Conservation (phyloP, 129 eudicot genomes). For the Dittrichia graveolens region DNA sequence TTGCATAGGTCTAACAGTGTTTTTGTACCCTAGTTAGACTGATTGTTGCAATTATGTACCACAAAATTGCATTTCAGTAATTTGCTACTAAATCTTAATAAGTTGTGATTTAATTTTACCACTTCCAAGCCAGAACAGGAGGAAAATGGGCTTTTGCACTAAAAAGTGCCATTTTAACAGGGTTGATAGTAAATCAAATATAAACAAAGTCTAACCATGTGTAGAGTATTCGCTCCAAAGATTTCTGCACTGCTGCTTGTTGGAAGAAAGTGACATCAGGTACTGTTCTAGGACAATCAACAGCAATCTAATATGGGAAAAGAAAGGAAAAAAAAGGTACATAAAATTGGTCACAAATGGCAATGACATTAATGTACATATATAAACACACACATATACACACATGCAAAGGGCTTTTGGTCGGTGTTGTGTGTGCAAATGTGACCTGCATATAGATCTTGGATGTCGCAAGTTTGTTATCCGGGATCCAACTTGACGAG, state of each 20-base stretch:
- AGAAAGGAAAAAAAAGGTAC: slow-evolving; percentile 6
- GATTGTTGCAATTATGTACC: background rate
- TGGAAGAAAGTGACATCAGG: slow-evolving; percentile 95
- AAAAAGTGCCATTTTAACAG: no score
- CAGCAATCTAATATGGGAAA: slow-evolving; percentile 60
- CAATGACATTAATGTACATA: background rate
- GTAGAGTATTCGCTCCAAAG: slow-evolving; percentile 94
- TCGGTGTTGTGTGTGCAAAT: no score
- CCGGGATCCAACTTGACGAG: background rate
- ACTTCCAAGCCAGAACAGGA: slow-evolving; percentile 5
- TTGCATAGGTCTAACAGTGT: background rate
- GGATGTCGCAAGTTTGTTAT: background rate
- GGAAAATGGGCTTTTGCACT: no score
- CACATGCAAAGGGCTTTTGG: background rate
- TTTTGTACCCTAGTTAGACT: background rate
- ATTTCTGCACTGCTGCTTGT: slow-evolving; percentile 82
- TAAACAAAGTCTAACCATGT: slow-evolving; percentile 64
- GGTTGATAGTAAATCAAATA: slow-evolving; percentile 21
- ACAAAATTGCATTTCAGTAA: background rate
- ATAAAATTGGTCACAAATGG: slow-evolving; percentile 20
- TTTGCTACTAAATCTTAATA: background rate
- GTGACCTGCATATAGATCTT: background rate
- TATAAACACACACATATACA: background rate
- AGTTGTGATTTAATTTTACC: background rate
- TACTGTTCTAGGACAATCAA: slow-evolving; percentile 98